Conservation (phyloP, 352 stramenopile species). For the Pythium pyrilobum region DNA sequence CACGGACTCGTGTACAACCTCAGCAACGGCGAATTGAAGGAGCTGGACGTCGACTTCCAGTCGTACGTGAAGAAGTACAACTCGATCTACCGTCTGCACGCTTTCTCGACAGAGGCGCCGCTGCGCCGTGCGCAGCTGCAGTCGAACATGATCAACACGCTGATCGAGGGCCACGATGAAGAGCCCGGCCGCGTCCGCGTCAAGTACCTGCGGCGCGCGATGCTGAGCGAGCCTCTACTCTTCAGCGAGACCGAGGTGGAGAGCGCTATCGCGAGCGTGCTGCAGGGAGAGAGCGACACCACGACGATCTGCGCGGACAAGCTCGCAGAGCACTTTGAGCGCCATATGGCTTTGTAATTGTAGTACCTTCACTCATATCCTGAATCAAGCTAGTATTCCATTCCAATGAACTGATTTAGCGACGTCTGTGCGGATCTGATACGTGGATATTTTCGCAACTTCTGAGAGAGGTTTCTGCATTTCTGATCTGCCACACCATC, state of each 20-base stretch:
- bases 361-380: neutral
- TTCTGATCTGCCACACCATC: too few relatives aligned
- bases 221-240: constrained; percentile 70
- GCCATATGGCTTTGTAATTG: neutral
- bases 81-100: constrained; percentile 81
- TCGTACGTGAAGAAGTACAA: constrained; percentile 75
- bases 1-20: constrained; percentile 87
- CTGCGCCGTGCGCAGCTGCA: constrained; percentile 60
- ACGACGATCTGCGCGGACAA: neutral
- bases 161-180: constrained; percentile 59
- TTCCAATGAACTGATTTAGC: too few relatives aligned
- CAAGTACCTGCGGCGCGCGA: constrained; percentile 58
- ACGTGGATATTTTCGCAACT: too few relatives aligned
- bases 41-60: constrained; percentile 81
- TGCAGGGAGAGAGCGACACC: neutral
- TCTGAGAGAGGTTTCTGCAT: too few relatives aligned
- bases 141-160: constrained; percentile 61
- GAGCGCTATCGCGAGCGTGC: constrained; percentile 17
- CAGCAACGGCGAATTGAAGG: constrained; percentile 73
- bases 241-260: constrained; percentile 73
- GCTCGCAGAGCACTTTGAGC: neutral
- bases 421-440: too few relatives aligned
- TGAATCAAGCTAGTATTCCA: neutral
- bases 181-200: constrained; percentile 40
- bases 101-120: constrained; percentile 40